Evolutionary conservation across 2,329 filamentous ascomycete genomes (phyloP).

Genomic region (Xylariaceae sp.): DNA sequence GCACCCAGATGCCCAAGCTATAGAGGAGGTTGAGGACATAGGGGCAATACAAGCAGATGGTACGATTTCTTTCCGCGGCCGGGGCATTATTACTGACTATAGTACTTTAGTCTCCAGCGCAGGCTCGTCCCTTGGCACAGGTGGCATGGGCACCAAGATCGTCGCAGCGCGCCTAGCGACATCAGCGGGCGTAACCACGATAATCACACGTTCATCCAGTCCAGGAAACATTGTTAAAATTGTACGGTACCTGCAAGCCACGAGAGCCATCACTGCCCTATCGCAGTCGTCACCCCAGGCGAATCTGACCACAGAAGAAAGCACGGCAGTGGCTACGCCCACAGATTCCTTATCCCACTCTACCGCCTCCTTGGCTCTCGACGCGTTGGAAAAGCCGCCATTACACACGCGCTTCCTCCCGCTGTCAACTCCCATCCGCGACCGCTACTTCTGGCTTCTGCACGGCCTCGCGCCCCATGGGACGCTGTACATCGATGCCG

Average conservation of each 20-base stretch:
- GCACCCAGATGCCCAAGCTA: conserved; percentile 83
- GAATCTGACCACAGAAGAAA: conserved; percentile 28
- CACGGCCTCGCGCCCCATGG: conserved; percentile 91
- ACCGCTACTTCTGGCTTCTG: conserved; percentile 96
- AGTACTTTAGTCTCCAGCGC: conserved; percentile 74
- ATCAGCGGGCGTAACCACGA: conserved; percentile 91
- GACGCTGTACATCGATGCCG: conserved; percentile 90
- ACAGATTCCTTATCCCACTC: conserved; percentile 48
- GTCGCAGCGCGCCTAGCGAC: conserved; percentile 90
- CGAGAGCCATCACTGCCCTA: conserved; percentile 49
- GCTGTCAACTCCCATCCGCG: conserved; percentile 81
- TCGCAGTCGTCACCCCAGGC: conserved; percentile 24
- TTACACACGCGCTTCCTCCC: conserved; percentile 94
- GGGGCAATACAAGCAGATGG: conserved; percentile 79
- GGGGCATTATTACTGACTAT: not conserved
- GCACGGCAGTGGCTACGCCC: conserved; percentile 33
- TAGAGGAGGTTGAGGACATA: conserved; percentile 93
- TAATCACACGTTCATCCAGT: conserved; percentile 93
- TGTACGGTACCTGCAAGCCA: conserved; percentile 76
- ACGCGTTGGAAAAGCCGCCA: conserved; percentile 55
- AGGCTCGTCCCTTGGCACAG: conserved; percentile 87
- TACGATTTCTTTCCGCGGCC: conserved; percentile 41
- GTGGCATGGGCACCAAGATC: conserved; percentile 98
- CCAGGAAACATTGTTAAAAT: conserved; percentile 91
- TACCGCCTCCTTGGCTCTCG: conserved; percentile 49